Conservation (phyloP, 176 grass and related monocot genomes). For the Panicum miliaceum region DNA sequence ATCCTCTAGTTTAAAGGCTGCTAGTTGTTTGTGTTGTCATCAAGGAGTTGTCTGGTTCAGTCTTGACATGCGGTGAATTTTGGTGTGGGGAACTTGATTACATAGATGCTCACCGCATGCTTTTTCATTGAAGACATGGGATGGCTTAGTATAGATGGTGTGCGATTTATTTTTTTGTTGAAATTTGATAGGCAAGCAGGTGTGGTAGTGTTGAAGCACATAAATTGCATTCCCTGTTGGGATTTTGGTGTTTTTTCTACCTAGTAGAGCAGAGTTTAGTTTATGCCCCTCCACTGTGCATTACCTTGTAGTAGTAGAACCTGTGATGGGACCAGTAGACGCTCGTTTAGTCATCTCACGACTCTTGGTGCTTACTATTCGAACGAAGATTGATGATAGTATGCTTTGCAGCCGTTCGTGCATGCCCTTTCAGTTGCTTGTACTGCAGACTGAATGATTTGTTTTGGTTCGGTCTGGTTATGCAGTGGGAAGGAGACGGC, state of each 20-base stretch:
- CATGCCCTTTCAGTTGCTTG: not conserved
- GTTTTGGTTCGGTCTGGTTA: constrained; percentile 13
- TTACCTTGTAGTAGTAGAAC: not conserved
- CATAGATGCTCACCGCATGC: not conserved
- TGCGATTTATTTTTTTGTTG: not conserved
- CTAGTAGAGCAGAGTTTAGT: not conserved
- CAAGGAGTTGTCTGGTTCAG: not conserved
- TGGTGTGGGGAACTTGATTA: not conserved
- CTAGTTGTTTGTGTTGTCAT: not conserved
- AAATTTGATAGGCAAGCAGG: not conserved
- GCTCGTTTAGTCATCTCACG: not conserved
- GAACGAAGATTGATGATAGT: not conserved
- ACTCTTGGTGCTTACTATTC: not conserved
- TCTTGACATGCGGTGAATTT: not conserved
- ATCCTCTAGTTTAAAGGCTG: not conserved
- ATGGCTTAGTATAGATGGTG: not conserved
- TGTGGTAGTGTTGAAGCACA: not conserved
- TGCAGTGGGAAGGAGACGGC: constrained; percentile 81
- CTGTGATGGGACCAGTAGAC: not conserved
- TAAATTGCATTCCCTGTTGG: not conserved
- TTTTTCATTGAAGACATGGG: not conserved
- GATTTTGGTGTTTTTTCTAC: not conserved
- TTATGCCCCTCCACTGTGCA: not conserved
- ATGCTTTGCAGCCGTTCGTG: not conserved
- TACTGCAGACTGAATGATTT: not conserved